Percentiles rank a stretch among this genome's conserved stretches.
Evolutionary conservation across 768 basidiomycete species (phyloP).

Genomic region (Xerocomus potaroensis): DNA sequence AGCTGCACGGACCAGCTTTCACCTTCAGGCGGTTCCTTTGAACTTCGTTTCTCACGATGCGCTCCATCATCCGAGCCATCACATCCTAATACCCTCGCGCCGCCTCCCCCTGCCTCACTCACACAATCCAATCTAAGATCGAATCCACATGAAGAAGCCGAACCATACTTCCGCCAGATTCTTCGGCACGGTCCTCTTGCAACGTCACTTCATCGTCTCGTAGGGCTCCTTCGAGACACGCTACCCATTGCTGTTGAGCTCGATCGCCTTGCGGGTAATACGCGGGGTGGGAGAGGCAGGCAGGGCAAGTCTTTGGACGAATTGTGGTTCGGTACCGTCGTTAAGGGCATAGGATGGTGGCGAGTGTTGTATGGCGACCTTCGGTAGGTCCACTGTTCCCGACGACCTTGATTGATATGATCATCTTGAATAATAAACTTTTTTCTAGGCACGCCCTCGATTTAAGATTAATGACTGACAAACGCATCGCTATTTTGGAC

Average conservation of each 20-base stretch:
- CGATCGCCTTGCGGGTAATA: slow-evolving; percentile 44
- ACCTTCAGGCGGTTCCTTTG: slow-evolving; percentile 64
- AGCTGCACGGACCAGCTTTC: slow-evolving; percentile 75
- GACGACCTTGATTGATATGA: too few relatives aligned
- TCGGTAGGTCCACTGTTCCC: slow-evolving; percentile 30
- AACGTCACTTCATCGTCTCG: slow-evolving; percentile 60
- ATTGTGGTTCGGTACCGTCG: slow-evolving; percentile 55
- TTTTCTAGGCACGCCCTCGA: slow-evolving; percentile 66
- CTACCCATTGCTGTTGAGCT: slow-evolving; percentile 73
- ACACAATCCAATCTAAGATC: slow-evolving; percentile 19
- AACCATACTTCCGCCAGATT: slow-evolving; percentile 68
- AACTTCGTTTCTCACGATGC: slow-evolving; percentile 65
- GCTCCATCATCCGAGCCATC: slow-evolving; percentile 7
- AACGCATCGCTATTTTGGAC: slow-evolving; percentile 70
- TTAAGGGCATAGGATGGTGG: slow-evolving; percentile 82
- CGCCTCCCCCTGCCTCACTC: slow-evolving; percentile 31
- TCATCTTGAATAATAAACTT: too few relatives aligned
- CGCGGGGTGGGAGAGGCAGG: slow-evolving; percentile 25
- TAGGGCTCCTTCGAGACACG: slow-evolving; percentile 68
- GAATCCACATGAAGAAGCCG: slow-evolving; percentile 79
- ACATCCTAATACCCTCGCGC: slow-evolving; percentile 20
- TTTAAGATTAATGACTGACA: slow-evolving; percentile 65
- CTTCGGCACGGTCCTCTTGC: slow-evolving; percentile 66
- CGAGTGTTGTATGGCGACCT: slow-evolving; percentile 66
- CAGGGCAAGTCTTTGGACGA: slow-evolving; percentile 14